Evolutionary conservation across 208 protist genomes (phyloP), one percentile per base, ranked within the genome.

Genomic region (Leishmania tarentolae): DNA sequence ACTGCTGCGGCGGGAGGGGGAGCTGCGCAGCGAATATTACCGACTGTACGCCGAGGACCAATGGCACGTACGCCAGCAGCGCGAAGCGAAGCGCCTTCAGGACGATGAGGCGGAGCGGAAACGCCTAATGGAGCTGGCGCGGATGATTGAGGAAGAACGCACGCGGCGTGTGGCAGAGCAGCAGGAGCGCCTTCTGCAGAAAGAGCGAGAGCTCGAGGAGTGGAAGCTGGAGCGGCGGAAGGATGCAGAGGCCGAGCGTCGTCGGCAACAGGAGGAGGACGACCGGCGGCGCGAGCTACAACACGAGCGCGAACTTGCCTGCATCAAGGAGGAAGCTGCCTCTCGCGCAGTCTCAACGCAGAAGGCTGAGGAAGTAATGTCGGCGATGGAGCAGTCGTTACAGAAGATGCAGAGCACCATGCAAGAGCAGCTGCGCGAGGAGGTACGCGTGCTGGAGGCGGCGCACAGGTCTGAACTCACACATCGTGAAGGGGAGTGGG

Each of bases 181-280:
- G 73, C 93, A 93, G 72, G 85, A 95, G 79, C 87, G 86, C 2
- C 76, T 97, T 17, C 57, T 97, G 3, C 87, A 88, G 70, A 91
- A 92, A 77, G 93, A 95, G 78, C 85, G 86, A 19, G 92, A 97
- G 84, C 77, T 97, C 46, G 93, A 97, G 83, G 93, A 94, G 80
- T 97, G 93, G 93, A 97, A 94, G 84, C 31, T 91, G 65, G 89
- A 92, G 83, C 82, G 88, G 8, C 76, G 82, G 65, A 88, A 88
- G 69, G 91, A 93, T 79, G 74, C 85, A 9, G 91, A 95, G 65
- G 80, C 74, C 4, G 75, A 86, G 52, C 88, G 90, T 28, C 89
- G 88, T 42, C 76, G 84, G 56, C 85, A 83, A 47, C 66, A 83
- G 15, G 86, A 91, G 65, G 93, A 95, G 65, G 93, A 95, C 68